Base-by-base conservation (phyloP, 2,329 filamentous ascomycete species). In the Zelopaecilomyces penicillatus region DNA sequence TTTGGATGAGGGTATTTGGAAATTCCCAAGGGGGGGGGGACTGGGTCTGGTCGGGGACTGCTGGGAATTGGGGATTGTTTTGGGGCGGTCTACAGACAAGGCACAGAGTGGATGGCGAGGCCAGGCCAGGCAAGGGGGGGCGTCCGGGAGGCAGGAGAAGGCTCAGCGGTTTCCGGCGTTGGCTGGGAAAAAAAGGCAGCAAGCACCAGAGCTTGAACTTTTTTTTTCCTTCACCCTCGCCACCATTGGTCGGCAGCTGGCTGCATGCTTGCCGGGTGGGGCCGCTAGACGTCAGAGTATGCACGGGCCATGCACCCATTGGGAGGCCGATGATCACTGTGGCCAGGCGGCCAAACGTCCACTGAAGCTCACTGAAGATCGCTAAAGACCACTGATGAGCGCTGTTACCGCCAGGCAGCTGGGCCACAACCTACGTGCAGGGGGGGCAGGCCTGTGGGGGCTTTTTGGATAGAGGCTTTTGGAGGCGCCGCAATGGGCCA, bases 151-250 rank as follows among this genome's bases (percentile, higher is more conserved):
- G 44, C 40, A 35, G 35, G 35, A 40, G 48, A 42, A 44, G 50
- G 50, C 52, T 55, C 52, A 54, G 50, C 54, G 50, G 54, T 44
- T 52, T 44, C 41, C 52, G 48, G 51, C 54, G 51, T 53, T 53
- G 55, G 54, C 53, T 45, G 52, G 53, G 50, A 48, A 49, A 46
- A 46, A 43, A 49, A 47, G 40, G 50, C 46, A 54, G 52, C 52
- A 51, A 55, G 58, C 60, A 62, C 59, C 52, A 63, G 59, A 63
- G 60, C 61, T 64, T 51, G 45, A 58, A 62, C 55, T 60, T 64
- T 65, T 64, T 62, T 63, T 62, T 57, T 56, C 54, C 52, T 57
- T 59, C 57, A 53, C 57, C 49, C 44, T 37, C 41, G 44, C 45
- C 52, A 50, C 54, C 47, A 65, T 66, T 66, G 64, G 64, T 45